A percentile compares a stretch with the other conserved stretches of the same genome.
Evolutionary conservation across 2,329 filamentous ascomycete genomes (phyloP).

Genomic region (Parascedosporium putredinis): DNA sequence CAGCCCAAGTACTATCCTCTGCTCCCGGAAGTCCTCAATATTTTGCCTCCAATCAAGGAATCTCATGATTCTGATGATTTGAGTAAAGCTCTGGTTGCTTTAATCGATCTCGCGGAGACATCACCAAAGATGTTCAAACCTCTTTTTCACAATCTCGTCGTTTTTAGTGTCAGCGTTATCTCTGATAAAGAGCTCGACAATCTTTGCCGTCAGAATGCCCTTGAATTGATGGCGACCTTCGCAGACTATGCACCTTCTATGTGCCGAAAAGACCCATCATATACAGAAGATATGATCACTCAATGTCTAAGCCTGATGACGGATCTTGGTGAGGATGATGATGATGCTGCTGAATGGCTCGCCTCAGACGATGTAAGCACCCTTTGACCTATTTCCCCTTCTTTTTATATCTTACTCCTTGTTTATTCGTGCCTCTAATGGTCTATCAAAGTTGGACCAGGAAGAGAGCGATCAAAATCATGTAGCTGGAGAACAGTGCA

Average conservation of each 20-base stretch:
- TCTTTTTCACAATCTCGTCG: slow-evolving; percentile 85
- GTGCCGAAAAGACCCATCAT: slow-evolving; percentile 89
- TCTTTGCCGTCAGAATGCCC: slow-evolving; percentile 81
- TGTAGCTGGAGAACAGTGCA: slow-evolving; percentile 93
- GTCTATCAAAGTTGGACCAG: slow-evolving; percentile 57
- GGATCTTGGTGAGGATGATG: slow-evolving; percentile 86
- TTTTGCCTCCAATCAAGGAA: slow-evolving; percentile 88
- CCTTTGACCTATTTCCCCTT: neutral
- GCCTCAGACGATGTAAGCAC: slow-evolving; percentile 71
- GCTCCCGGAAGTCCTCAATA: slow-evolving; percentile 85
- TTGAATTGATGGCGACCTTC: slow-evolving; percentile 97
- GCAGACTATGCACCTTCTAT: slow-evolving; percentile 88
- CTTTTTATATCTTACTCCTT: neutral
- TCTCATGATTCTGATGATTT: slow-evolving; percentile 82
- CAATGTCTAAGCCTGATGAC: slow-evolving; percentile 98
- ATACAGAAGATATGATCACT: slow-evolving; percentile 93
- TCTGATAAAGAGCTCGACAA: slow-evolving; percentile 92
- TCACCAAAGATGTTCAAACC: slow-evolving; percentile 95
- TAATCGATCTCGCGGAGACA: slow-evolving; percentile 92
- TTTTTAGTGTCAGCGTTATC: slow-evolving; percentile 87
- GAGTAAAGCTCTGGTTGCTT: slow-evolving; percentile 75
- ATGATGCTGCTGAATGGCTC: slow-evolving; percentile 91
- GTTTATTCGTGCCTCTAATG: neutral
- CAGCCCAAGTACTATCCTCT: slow-evolving; percentile 82
- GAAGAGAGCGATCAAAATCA: slow-evolving; percentile 97